Evolutionary conservation across 2,329 filamentous ascomycete genomes (phyloP).

Genomic region (Mycosphaerella arachidis): DNA sequence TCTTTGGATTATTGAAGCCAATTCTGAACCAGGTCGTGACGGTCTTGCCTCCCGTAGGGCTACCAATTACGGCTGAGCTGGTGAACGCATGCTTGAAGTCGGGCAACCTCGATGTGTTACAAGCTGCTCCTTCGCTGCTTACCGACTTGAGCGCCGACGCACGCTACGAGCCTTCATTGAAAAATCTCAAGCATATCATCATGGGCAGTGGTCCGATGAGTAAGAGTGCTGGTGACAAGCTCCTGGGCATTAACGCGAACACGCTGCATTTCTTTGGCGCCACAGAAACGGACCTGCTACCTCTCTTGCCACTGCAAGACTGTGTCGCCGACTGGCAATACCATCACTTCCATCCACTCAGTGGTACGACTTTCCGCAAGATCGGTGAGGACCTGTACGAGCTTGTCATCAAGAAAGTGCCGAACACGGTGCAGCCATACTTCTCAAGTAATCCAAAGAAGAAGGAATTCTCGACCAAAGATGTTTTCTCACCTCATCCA

Average conservation of each 20-base stretch:
- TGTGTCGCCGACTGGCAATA: constrained; percentile 3
- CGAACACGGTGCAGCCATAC: neutral
- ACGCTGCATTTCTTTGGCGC: constrained; percentile 5
- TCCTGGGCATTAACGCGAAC: neutral
- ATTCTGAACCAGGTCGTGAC: constrained; percentile 2
- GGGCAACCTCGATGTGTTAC: neutral
- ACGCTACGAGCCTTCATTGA: neutral
- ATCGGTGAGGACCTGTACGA: constrained; percentile 1
- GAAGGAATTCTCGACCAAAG: constrained; percentile 1
- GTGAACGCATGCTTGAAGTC: neutral
- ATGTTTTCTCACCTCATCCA: constrained; percentile 5
- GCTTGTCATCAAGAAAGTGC: neutral
- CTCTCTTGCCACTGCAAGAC: neutral
- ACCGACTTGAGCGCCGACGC: neutral
- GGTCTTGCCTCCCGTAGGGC: neutral
- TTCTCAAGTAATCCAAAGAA: neutral
- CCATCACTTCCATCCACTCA: constrained; percentile 4
- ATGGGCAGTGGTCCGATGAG: constrained; percentile 6
- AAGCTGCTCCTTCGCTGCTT: constrained; percentile 5
- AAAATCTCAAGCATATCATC: neutral
- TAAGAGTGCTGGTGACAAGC: neutral
- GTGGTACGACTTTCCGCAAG: constrained; percentile 1
- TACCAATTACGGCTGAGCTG: constrained; percentile 4
- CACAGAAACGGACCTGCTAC: constrained; percentile 2
- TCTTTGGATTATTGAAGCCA: constrained; percentile 6